phyloP scores from a whole-genome alignment of 1,284 basidiomycete genomes.

The Moniliella sp. region DNA sequence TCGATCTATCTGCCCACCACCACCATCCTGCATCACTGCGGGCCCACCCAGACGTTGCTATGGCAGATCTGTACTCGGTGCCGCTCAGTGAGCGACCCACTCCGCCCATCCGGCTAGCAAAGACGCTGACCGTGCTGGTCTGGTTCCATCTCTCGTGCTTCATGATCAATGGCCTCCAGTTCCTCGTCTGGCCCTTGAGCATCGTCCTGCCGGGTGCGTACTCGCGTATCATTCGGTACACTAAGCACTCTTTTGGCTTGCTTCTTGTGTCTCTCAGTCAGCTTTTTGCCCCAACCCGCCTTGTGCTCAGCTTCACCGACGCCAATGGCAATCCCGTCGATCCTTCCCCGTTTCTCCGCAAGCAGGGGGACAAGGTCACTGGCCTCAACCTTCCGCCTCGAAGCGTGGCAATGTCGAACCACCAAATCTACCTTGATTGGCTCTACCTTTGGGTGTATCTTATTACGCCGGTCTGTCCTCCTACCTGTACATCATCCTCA shows the following conservation, averaged over 20 bases:
- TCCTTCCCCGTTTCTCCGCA: constrained; percentile 10
- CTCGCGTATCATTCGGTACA: constrained; percentile 9
- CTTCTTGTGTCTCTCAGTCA: constrained; percentile 10
- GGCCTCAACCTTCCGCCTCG: constrained; percentile 10
- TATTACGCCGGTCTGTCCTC: constrained; percentile 18
- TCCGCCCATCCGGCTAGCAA: too few species aligned
- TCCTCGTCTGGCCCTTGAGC: constrained; percentile 10
- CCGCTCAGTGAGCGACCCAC: too few species aligned
- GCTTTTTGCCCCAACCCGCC: constrained; percentile 17
- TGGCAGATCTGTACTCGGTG: too few species aligned
- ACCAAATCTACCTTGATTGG: constrained; percentile 27
- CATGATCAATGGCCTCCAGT: constrained; percentile 9
- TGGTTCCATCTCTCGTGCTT: background rate
- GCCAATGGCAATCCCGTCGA: constrained; percentile 11
- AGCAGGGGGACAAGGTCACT: constrained; percentile 6
- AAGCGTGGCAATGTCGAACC: constrained; percentile 17
- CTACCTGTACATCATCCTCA: constrained; percentile 18
- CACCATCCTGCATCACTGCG: too few species aligned
- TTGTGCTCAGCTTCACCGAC: constrained; percentile 16
- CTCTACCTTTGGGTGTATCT: constrained; percentile 23
- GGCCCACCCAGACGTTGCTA: too few species aligned
- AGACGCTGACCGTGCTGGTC: background rate
- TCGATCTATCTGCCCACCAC: too few species aligned
- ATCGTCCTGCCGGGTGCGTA: constrained; percentile 7
- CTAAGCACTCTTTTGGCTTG: constrained; percentile 12